Percentiles rank a stretch among this genome's conserved stretches.
These are phyloP conservation scores for Tolypocladium tundrense DNA, from an alignment of 2,329 filamentous ascomycete genomes.

Conservation along the genomic window DNA sequence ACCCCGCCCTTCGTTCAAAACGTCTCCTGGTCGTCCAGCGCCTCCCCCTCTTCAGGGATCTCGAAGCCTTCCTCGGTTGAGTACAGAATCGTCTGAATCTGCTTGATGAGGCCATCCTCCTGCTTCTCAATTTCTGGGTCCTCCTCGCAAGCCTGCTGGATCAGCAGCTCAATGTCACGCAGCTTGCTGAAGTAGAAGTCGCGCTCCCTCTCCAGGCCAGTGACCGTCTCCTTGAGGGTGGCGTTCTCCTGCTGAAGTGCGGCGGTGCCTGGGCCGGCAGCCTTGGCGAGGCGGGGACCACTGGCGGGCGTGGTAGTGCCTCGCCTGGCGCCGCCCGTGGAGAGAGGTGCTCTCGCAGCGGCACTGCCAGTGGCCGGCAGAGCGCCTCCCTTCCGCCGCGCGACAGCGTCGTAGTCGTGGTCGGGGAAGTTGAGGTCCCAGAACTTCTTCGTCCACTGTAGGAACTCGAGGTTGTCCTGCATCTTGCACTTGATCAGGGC, in stretches of 20 bases:
- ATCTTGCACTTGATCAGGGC: constrained; percentile 95
- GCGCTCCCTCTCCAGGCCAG: constrained; percentile 85
- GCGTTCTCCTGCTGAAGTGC: constrained; percentile 78
- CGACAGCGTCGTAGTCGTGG: constrained; percentile 88
- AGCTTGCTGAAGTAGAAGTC: constrained; percentile 99
- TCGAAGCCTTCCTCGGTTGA: constrained; percentile 91
- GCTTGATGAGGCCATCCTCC: constrained; percentile 83
- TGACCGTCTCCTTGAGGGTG: constrained; percentile 89
- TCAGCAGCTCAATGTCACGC: constrained; percentile 86
- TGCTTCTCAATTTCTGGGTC: constrained; percentile 91
- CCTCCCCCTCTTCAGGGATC: constrained; percentile 72
- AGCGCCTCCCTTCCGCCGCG: constrained; percentile 68
- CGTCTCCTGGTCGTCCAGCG: constrained; percentile 67
- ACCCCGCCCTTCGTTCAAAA: constrained; percentile 36
- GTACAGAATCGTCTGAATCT: constrained; percentile 94
- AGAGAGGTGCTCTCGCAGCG: constrained; percentile 33
- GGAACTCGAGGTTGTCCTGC: constrained; percentile 99
- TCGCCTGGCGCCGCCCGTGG: constrained; percentile 38
- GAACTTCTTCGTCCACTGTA: constrained; percentile 93
- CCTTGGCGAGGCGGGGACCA: constrained; percentile 32
- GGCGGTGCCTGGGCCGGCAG: constrained; percentile 49
- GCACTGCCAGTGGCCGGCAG: constrained; percentile 40
- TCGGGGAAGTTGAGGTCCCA: constrained; percentile 99
- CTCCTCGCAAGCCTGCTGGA: constrained; percentile 87
- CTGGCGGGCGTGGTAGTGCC: constrained; percentile 53